phyloP scores from a whole-genome alignment of 495 filamentous ascomycete species.

The Penicillium manginii region DNA sequence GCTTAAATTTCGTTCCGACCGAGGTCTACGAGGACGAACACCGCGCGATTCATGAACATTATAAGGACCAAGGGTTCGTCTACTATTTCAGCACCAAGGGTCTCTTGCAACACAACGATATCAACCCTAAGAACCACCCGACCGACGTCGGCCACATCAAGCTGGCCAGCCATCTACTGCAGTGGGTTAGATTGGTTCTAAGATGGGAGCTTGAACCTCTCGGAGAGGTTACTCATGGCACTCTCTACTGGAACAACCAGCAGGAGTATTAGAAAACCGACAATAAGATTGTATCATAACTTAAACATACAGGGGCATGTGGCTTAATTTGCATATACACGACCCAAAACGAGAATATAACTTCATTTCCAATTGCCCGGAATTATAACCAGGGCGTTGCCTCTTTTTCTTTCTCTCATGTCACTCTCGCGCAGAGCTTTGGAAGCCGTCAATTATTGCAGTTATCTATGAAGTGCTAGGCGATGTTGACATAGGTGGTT shows the following conservation, averaged over 20 bases:
- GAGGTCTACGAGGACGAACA: constrained; percentile 57
- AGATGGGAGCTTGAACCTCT: constrained; percentile 64
- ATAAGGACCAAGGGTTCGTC: constrained; percentile 61
- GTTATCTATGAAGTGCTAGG: too few relatives aligned
- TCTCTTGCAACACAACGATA: constrained; percentile 71
- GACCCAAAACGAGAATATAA: neutral
- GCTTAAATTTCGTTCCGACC: constrained; percentile 56
- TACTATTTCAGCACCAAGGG: constrained; percentile 71
- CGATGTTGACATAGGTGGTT: too few relatives aligned
- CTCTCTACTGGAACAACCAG: constrained; percentile 64
- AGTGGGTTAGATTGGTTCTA: constrained; percentile 56
- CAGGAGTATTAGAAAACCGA: constrained; percentile 42
- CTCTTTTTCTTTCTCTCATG: too few relatives aligned
- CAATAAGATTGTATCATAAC: constrained; percentile 1
- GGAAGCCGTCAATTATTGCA: too few relatives aligned
- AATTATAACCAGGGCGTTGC: too few relatives aligned
- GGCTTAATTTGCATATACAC: constrained; percentile 3
- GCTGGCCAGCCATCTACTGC: constrained; percentile 65
- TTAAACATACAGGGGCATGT: neutral
- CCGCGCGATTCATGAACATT: constrained; percentile 56
- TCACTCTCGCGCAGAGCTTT: too few relatives aligned
- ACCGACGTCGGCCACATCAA: constrained; percentile 72
- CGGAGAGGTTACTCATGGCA: constrained; percentile 68
- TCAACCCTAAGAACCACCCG: constrained; percentile 64
- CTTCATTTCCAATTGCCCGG: too few relatives aligned